phyloP scores from a whole-genome alignment of 2,329 filamentous ascomycete genomes.

The Xylariaceae sp. region DNA sequence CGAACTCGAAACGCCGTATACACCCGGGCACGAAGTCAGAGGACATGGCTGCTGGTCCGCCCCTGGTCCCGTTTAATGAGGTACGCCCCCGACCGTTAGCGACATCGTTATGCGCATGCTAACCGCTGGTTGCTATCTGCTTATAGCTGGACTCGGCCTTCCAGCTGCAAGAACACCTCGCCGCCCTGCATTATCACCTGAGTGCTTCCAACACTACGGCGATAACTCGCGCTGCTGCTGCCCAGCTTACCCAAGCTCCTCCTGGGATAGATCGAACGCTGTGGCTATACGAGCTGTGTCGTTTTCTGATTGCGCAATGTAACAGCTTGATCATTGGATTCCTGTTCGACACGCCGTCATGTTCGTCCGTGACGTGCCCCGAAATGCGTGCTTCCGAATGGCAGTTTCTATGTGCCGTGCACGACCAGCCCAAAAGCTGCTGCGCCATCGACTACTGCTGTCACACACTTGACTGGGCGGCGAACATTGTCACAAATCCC shows the following conservation, averaged over 20 bases:
- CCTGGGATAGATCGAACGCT: slow-evolving; percentile 77
- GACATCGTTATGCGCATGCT: slow-evolving; percentile 8
- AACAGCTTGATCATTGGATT: slow-evolving; percentile 90
- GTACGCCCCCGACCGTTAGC: slow-evolving; percentile 43
- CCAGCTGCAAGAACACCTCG: slow-evolving; percentile 94
- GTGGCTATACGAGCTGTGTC: slow-evolving; percentile 97
- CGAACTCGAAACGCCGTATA: slow-evolving; percentile 76
- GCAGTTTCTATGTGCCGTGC: slow-evolving; percentile 97
- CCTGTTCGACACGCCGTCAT: slow-evolving; percentile 84
- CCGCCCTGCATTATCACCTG: slow-evolving; percentile 80
- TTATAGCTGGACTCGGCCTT: slow-evolving; percentile 89
- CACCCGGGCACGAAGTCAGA: slow-evolving; percentile 86
- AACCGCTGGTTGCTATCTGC: slow-evolving; percentile 1
- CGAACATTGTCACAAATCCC: slow-evolving; percentile 85
- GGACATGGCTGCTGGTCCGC: slow-evolving; percentile 89
- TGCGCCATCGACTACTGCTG: slow-evolving; percentile 99
- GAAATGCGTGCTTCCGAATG: slow-evolving; percentile 99
- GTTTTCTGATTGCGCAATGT: slow-evolving; percentile 90
- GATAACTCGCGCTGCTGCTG: slow-evolving; percentile 70
- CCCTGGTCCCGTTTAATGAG: slow-evolving; percentile 77
- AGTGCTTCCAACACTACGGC: slow-evolving; percentile 64
- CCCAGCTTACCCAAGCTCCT: slow-evolving; percentile 72
- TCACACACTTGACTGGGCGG: slow-evolving; percentile 96
- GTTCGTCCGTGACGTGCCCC: slow-evolving; percentile 82
- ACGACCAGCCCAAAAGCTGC: slow-evolving; percentile 93